Evolutionary conservation across 805 yeast species (phyloP), one percentile per base, ranked within the genome.

Genomic region (Cyberlindnera bimundalis): DNA sequence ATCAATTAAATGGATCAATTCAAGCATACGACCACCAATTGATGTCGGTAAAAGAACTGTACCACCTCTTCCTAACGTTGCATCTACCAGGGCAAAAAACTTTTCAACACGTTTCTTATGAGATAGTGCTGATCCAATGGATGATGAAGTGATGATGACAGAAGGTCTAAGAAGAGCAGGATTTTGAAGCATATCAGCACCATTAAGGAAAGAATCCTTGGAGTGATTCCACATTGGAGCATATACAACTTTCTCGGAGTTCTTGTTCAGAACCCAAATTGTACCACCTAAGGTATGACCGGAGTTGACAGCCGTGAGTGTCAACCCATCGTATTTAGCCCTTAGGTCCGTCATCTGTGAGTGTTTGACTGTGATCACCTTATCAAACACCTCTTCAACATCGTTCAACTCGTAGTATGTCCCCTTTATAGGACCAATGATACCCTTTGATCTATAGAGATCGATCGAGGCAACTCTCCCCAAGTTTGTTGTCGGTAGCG

Each of bases 141-240:
- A 78, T 0, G 88, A 65, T 13, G 86, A 78, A 5, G 95, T 84
- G 25, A 91, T 78, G 39, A 93, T 66, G 1, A 93, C 85, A 1
- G 95, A 81, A 3, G 98, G 96, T 57, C 95, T 71, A 46, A 76
- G 54, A 21, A 90, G 66, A n/a, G 79, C 64, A 1, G 88, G 79
- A 30, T 70, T 76, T 35, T 78, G 77, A 29, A 81, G 57, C 15
- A 85, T 61, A 17, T 72, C 71, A 4, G 93, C 84, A 21, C 89
- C 81, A 47, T 82, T 84, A 38, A 93, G 64, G 51, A 89, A 89
- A 0, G 86, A 74, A 56, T 91, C 98, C 49, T 79, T 80, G 1
- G 97, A 81, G 58, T 93, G 98, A 60, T 90, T 91, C 98, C 98
- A 93, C 33, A 84, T 79, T 2, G 93, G 89, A 0, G 96, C 95